These are phyloP conservation scores for Kitagawia praeruptora DNA, from an alignment of 129 eudicot genomes.

Conservation along the genomic window DNA sequence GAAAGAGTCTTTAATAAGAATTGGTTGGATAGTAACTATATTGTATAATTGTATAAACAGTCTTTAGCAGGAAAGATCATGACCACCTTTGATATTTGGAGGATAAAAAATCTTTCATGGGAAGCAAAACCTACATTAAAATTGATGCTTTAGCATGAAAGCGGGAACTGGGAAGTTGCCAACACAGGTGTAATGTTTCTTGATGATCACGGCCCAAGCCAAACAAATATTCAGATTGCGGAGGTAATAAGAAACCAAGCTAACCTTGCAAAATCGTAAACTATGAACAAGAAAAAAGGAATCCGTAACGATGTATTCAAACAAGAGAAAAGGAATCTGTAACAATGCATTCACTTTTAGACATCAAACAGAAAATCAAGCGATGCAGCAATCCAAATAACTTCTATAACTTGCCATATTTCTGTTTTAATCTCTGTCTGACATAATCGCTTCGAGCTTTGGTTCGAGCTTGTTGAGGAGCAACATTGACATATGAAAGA, in stretches of 20 bases:
- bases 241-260: neutral
- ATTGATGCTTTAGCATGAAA: neutral
- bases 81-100: neutral
- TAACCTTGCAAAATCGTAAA: neutral
- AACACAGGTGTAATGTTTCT: neutral
- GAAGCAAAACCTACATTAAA: neutral
- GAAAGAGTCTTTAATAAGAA: neutral
- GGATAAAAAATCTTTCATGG: neutral
- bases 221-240: neutral
- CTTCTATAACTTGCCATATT: constrained; percentile 40
- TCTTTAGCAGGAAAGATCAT: neutral
- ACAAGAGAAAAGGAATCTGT: neutral
- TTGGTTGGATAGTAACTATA: neutral
- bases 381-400: neutral
- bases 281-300: neutral
- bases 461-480: constrained; percentile 88
- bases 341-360: neutral
- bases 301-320: no score
- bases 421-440: constrained; percentile 49
- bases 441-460: constrained; percentile 70
- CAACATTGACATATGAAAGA: constrained; percentile 57
- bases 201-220: neutral
- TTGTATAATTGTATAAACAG: neutral
- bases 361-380: neutral
- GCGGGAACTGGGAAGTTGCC: neutral